Evolutionary conservation across 2,329 filamentous ascomycete genomes (phyloP).

Genomic region (Tolypocladium guangdongense): DNA sequence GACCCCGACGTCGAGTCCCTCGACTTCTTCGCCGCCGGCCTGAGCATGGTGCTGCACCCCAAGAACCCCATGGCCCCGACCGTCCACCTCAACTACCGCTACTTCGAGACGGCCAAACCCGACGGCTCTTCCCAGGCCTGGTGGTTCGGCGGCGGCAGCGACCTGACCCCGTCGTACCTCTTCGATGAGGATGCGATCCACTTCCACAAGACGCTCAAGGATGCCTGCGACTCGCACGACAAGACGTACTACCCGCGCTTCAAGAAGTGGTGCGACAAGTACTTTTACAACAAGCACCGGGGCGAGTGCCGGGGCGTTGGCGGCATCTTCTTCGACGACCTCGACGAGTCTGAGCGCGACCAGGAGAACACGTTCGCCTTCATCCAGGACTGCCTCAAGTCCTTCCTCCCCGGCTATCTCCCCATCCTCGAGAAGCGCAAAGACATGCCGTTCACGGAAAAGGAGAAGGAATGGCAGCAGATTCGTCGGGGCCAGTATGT

Average conservation of each 20-base stretch:
- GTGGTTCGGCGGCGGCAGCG: constrained; percentile 97
- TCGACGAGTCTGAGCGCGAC: constrained; percentile 78
- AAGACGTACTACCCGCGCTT: constrained; percentile 85
- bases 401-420: constrained; percentile 83
- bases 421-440: constrained; percentile 83
- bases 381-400: constrained; percentile 69
- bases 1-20: constrained; percentile 68
- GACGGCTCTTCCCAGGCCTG: constrained; percentile 76
- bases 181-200: constrained; percentile 96
- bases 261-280: constrained; percentile 97
- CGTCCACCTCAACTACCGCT: constrained; percentile 95
- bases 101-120: constrained; percentile 89
- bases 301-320: constrained; percentile 79
- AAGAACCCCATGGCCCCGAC: constrained; percentile 95
- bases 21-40: constrained; percentile 88
- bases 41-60: constrained; percentile 89
- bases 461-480: constrained; percentile 95
- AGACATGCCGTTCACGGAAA: constrained; percentile 78
- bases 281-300: constrained; percentile 91
- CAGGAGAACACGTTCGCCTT: constrained; percentile 87
- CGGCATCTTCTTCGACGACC: constrained; percentile 97
- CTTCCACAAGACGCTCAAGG: constrained; percentile 90
- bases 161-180: constrained; percentile 85
- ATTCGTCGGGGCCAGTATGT: constrained; percentile 89
- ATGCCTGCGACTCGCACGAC: constrained; percentile 87